Conservation (phyloP, 2,329 filamentous ascomycete genomes). For the Aspergillus fumigatiaffinis region DNA sequence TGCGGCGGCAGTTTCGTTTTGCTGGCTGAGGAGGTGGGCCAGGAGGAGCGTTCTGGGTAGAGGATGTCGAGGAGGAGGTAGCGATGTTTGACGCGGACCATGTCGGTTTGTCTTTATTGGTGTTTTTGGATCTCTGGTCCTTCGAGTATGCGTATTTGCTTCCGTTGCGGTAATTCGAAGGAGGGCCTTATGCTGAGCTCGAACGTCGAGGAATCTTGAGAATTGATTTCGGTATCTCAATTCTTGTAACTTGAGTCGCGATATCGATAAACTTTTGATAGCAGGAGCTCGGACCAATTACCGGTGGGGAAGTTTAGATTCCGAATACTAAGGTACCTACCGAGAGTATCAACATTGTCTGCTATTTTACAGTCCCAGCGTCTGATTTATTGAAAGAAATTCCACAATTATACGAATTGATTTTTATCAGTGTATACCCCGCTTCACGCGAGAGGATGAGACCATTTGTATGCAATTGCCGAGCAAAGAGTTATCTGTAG, state of each 20-base stretch:
- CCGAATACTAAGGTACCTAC: no score
- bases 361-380: no score
- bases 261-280: neutral
- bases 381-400: neutral
- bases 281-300: neutral
- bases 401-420: neutral
- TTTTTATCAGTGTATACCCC: neutral
- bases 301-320: neutral
- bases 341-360: neutral
- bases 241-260: neutral
- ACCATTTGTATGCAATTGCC: neutral
- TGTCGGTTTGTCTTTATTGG: conserved; percentile 38
- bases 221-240: neutral
- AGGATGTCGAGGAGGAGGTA: conserved; percentile 94
- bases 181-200: neutral
- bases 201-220: neutral
- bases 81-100: conserved; percentile 95
- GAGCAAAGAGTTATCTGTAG: neutral
- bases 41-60: conserved; percentile 60
- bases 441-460: no score
- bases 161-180: neutral
- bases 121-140: neutral
- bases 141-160: neutral
- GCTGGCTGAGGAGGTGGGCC: conserved; percentile 32
- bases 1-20: conserved; percentile 40